phyloP scores from a whole-genome alignment of 1,284 basidiomycete species.

The Meripilus lineatus region DNA sequence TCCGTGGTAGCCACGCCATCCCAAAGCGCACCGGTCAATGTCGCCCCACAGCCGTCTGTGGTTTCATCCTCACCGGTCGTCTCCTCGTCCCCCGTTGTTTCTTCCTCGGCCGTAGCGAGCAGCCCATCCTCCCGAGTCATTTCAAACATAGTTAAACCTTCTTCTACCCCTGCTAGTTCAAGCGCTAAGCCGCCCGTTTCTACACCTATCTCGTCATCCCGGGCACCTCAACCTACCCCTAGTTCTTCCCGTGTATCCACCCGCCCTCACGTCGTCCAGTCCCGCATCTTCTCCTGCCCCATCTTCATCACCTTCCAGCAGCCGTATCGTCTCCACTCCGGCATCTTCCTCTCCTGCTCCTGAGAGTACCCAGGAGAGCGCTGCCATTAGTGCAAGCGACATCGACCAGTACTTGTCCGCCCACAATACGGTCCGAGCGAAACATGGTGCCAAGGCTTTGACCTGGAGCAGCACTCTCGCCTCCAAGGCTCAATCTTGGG shows the following conservation, averaged over 20 bases:
- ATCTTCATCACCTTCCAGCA: slow-evolving; percentile 8
- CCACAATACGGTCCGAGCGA: slow-evolving; percentile 56
- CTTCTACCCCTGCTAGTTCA: too few species aligned
- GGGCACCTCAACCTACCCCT: neutral
- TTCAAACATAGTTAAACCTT: too few species aligned
- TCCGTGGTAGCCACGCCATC: too few species aligned
- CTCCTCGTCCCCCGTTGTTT: neutral
- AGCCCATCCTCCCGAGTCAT: too few species aligned
- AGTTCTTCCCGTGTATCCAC: neutral
- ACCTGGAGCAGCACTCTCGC: slow-evolving; percentile 56
- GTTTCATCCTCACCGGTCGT: slow-evolving; percentile 4
- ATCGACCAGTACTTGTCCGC: slow-evolving; percentile 40
- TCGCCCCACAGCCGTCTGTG: slow-evolving; percentile 5
- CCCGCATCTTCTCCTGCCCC: slow-evolving; percentile 8
- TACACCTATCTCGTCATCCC: too few species aligned
- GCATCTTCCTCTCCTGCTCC: slow-evolving; percentile 8
- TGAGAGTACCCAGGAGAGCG: slow-evolving; percentile 11
- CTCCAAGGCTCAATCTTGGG: slow-evolving; percentile 58
- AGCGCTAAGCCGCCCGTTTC: too few species aligned
- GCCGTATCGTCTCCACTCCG: slow-evolving; percentile 2
- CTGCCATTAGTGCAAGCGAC: slow-evolving; percentile 24
- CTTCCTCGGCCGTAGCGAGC: too few species aligned
- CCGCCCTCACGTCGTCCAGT: neutral
- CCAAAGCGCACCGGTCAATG: slow-evolving; percentile 6
- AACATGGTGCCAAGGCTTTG: slow-evolving; percentile 54